phyloP scores from a whole-genome alignment of 2,329 filamentous ascomycete genomes.

The Talaromyces atroroseus region DNA sequence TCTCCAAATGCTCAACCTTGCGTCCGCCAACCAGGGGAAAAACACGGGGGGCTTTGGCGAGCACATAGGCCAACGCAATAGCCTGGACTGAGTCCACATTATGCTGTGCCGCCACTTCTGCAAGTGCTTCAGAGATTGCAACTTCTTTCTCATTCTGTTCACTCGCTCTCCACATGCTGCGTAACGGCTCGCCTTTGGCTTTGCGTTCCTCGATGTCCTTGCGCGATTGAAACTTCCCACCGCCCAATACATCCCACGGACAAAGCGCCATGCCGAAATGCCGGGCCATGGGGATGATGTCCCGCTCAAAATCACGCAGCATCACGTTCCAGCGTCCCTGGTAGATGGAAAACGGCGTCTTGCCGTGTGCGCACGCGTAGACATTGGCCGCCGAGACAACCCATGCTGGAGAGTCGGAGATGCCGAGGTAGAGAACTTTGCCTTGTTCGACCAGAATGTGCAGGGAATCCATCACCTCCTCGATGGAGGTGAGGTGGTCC shows the following conservation, averaged over 20 bases:
- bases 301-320: conserved; percentile 36
- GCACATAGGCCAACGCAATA: conserved; percentile 66
- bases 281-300: conserved; percentile 38
- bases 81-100: conserved; percentile 53
- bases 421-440: conserved; percentile 39
- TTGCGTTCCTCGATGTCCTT: conserved; percentile 43
- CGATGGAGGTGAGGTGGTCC: conserved; percentile 38
- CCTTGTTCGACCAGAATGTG: conserved; percentile 35
- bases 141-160: conserved; percentile 9
- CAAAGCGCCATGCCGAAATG: conserved; percentile 44
- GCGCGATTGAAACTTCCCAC: conserved; percentile 47
- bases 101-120: conserved; percentile 54
- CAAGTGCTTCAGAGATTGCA: conserved; percentile 43
- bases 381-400: conserved; percentile 35
- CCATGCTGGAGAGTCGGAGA: conserved; percentile 39
- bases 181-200: conserved; percentile 39
- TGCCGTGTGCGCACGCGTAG: conserved; percentile 35
- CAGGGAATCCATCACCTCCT: conserved; percentile 35
- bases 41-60: conserved; percentile 65
- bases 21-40: conserved; percentile 69
- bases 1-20: conserved; percentile 63
- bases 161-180: conserved; percentile 21
- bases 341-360: conserved; percentile 37
- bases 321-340: conserved; percentile 38
- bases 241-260: conserved; percentile 57